Evolutionary conservation across 192 early-diverging fungal species (phyloP), one percentile per base, ranked within the genome.

Genomic region (Helicostylum pulchrum): DNA sequence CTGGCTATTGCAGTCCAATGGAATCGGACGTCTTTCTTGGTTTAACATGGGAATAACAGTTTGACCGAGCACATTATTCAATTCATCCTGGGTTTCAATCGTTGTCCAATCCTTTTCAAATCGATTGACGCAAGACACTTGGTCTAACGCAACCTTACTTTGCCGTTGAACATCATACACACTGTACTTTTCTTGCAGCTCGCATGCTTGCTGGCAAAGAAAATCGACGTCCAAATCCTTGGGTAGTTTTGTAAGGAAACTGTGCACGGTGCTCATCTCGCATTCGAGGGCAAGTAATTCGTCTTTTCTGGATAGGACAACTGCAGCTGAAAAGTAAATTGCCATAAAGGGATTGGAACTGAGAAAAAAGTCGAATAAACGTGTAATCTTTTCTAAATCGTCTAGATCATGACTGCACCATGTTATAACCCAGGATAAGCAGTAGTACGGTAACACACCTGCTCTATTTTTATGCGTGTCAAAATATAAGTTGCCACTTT

Each of bases 351-450:
- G 81, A 44, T 78, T 80, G 23, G 71, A 71, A 42, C 75, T 65
- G 5, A 85, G 47, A 48, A 85, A 78, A 53, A 82, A 69, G 48
- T 85, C 83, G 66, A 75, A 85, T 17, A 85, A 53, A 9, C 80
- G 70, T 9, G 71, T 61, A 19, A 85, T 57, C 42, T 74, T 74
- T 1, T 43, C 62, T 17, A 82, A 76, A 57, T 77, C 68, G 15
- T 66, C 50, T 3, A 85, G 50, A 52, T 85, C 76, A 50, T 85
- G 83, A 54, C 77, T 72, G 43, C 79, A 85, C 83, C 83, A 85
- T n/a, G 83, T 85, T 44, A 85, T 82, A 0, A 85, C 78, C 83
- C 83, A 85, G 53, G 80, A 82, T 32, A 82, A 51, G 19, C 75
- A 77, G 42, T 78, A 85, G 68, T 77, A 82, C 0, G 83, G 80